phyloP scores from a whole-genome alignment of 352 stramenopile species.

The Phytophthora nicotianae region DNA sequence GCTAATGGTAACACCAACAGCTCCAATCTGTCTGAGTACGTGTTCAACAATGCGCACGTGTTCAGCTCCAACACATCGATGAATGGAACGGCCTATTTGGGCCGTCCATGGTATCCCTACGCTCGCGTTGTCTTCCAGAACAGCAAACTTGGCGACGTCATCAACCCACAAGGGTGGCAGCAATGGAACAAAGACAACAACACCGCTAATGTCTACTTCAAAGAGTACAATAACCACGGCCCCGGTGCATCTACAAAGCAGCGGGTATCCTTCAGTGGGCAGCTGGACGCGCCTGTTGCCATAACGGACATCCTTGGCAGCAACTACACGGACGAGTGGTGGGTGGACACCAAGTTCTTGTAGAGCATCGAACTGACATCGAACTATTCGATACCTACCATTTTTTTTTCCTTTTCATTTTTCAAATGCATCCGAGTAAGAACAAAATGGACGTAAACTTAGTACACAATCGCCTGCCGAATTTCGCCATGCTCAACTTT shows the following conservation, averaged over 20 bases:
- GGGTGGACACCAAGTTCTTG: slow-evolving; percentile 11
- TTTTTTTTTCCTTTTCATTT: background rate
- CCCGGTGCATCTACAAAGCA: background rate
- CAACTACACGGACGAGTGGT: slow-evolving; percentile 5
- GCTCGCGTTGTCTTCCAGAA: slow-evolving; percentile 14
- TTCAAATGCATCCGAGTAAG: slow-evolving; percentile 4
- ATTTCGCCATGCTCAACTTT: too few species aligned
- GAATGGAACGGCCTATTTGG: slow-evolving; percentile 10
- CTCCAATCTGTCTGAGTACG: slow-evolving; percentile 5
- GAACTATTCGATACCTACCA: background rate
- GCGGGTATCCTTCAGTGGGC: slow-evolving; percentile 1
- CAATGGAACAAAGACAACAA: slow-evolving; percentile 13
- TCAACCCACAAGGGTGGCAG: slow-evolving; percentile 11
- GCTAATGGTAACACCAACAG: slow-evolving; percentile 1
- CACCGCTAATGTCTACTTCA: slow-evolving; percentile 13
- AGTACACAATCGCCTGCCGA: too few species aligned
- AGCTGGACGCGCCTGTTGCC: slow-evolving; percentile 1
- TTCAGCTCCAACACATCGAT: background rate
- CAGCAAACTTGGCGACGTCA: slow-evolving; percentile 10
- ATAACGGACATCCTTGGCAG: slow-evolving; percentile 8
- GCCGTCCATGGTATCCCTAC: slow-evolving; percentile 17
- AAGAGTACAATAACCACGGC: slow-evolving; percentile 10
- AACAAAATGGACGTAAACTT: slow-evolving; percentile 6
- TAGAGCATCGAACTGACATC: background rate
- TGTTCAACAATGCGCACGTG: slow-evolving; percentile 7